Evolutionary conservation across 2,329 filamentous ascomycete genomes (phyloP).

Genomic region (Penicillium sp.): DNA sequence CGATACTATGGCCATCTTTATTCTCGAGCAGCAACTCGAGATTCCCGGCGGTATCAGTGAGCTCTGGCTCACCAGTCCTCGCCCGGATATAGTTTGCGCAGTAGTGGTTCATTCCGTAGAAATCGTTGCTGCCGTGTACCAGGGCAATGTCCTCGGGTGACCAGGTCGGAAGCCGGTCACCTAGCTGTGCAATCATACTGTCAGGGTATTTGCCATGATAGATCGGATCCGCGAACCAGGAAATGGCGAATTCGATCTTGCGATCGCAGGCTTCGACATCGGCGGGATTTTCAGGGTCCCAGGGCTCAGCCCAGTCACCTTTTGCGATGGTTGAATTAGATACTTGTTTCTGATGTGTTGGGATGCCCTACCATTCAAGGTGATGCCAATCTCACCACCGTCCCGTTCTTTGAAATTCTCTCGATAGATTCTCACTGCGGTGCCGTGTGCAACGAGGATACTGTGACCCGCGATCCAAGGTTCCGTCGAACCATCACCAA

Average conservation of each 20-base stretch:
- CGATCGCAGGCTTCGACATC: conserved; percentile 72
- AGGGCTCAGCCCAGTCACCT: conserved; percentile 75
- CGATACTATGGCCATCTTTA: conserved; percentile 68
- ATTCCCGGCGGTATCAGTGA: conserved; percentile 68
- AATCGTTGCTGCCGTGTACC: conserved; percentile 83
- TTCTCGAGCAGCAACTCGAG: conserved; percentile 65
- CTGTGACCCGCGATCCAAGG: conserved; percentile 80
- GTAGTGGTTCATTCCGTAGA: conserved; percentile 94
- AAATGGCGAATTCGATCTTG: conserved; percentile 81
- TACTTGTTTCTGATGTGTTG: background rate
- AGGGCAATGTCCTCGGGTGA: conserved; percentile 65
- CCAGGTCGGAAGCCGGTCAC: conserved; percentile 67
- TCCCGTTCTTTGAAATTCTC: conserved; percentile 70
- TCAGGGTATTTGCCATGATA: conserved; percentile 79
- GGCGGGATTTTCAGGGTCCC: conserved; percentile 67
- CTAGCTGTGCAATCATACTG: conserved; percentile 76
- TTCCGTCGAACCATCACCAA: conserved; percentile 69
- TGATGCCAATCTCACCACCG: conserved; percentile 78
- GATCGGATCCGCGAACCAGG: conserved; percentile 83
- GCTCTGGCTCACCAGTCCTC: conserved; percentile 54
- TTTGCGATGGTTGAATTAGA: background rate
- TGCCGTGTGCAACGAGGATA: conserved; percentile 70
- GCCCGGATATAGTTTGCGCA: conserved; percentile 81
- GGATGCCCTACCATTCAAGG: conserved; percentile 61
- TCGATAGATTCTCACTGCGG: conserved; percentile 74